These are phyloP conservation scores for Stylonectria norvegica DNA, from an alignment of 2,329 filamentous ascomycete genomes.

Conservation along the genomic window DNA sequence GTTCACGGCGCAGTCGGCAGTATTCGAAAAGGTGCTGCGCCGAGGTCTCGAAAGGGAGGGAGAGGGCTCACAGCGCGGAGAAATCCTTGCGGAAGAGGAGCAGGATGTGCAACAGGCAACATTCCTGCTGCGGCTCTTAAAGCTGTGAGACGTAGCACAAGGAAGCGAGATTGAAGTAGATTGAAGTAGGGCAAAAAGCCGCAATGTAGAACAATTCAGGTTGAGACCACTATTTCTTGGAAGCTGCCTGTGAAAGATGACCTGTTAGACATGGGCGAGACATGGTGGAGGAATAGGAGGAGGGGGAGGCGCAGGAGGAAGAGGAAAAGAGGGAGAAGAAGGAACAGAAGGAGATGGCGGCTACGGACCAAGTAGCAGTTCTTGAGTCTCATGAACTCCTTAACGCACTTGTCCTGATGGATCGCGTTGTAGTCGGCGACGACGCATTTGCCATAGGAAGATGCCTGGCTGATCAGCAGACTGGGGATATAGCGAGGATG, in stretches of 20 bases:
- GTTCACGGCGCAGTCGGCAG: slow-evolving; percentile 63
- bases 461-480: slow-evolving; percentile 62
- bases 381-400: slow-evolving; percentile 81
- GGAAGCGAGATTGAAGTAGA: slow-evolving; percentile 10
- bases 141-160: slow-evolving; percentile 50
- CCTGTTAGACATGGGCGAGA: slow-evolving; percentile 3
- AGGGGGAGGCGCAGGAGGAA: too few species aligned
- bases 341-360: too few species aligned
- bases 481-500: too few species aligned
- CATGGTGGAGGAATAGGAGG: not conserved
- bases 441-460: slow-evolving; percentile 87
- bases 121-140: slow-evolving; percentile 72
- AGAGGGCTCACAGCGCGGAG: slow-evolving; percentile 20
- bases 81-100: slow-evolving; percentile 74
- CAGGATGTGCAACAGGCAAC: slow-evolving; percentile 82
- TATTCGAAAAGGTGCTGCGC: slow-evolving; percentile 74
- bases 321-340: too few species aligned
- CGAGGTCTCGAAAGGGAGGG: slow-evolving; percentile 61
- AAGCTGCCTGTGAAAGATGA: slow-evolving; percentile 21
- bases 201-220: slow-evolving; percentile 5
- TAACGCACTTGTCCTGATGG: slow-evolving; percentile 83
- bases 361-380: slow-evolving; percentile 76
- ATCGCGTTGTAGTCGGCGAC: slow-evolving; percentile 85
- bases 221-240: slow-evolving; percentile 22
- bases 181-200: slow-evolving; percentile 11